Conservation (phyloP, 331 rosid genomes). For the Pyracantha coccinea region DNA sequence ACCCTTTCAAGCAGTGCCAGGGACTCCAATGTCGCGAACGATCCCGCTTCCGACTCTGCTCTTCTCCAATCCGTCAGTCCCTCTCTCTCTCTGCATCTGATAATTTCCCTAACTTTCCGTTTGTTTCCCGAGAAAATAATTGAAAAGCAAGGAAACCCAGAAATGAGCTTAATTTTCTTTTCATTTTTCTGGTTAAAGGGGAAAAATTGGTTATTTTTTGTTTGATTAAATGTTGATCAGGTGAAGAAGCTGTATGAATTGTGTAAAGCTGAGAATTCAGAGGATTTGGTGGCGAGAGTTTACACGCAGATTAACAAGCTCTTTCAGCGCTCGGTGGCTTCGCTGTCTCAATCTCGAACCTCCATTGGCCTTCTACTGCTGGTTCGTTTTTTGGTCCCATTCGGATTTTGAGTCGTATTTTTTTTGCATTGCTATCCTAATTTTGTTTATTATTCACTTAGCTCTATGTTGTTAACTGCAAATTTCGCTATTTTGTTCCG, state of each 20-base stretch:
- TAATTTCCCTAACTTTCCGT: neutral
- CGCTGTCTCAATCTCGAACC: constrained; percentile 72
- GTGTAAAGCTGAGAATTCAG: constrained; percentile 64
- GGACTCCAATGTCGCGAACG: constrained; percentile 69
- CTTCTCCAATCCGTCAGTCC: constrained; percentile 64
- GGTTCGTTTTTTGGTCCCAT: constrained; percentile 24
- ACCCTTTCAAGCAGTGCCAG: constrained; percentile 55
- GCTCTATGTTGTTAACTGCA: neutral
- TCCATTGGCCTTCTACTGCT: constrained; percentile 85
- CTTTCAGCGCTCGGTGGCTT: constrained; percentile 80
- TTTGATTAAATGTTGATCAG: constrained; percentile 21
- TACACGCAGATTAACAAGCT: constrained; percentile 76
- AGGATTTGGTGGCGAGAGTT: constrained; percentile 83
- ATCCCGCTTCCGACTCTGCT: constrained; percentile 84
- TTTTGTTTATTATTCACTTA: neutral
- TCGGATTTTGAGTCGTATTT: neutral
- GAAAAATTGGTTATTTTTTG: neutral
- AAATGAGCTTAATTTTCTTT: neutral
- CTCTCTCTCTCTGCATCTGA: neutral
- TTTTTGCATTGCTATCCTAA: neutral
- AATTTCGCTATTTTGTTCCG: neutral
- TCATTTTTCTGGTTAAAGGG: neutral
- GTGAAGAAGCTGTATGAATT: constrained; percentile 67
- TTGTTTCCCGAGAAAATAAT: constrained; percentile 6
- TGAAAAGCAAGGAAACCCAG: neutral